Evolutionary conservation across 441 rosid species (phyloP).

Genomic region (Erodium trifolium): DNA sequence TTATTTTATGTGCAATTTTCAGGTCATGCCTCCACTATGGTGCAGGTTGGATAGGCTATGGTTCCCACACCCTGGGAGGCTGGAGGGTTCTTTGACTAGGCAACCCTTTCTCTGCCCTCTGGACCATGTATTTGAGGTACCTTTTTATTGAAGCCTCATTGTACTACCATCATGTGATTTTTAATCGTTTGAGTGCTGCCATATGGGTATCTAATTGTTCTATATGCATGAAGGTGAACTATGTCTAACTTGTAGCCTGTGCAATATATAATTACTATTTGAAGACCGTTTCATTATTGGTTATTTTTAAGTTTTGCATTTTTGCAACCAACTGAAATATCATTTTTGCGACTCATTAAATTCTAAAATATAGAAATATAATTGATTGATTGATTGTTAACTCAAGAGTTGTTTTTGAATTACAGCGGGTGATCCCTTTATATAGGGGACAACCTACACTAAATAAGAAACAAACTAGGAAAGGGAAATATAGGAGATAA

Average conservation of each 20-base stretch:
- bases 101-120: constrained; percentile 97
- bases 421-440: no score
- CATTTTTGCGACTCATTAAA: neutral
- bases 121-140: constrained; percentile 96
- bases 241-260: neutral
- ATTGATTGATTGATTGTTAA: no score
- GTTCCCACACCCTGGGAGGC: constrained; percentile 93
- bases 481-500: no score
- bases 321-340: neutral
- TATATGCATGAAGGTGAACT: neutral
- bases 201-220: neutral
- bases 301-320: neutral
- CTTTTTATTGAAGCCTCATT: constrained; percentile 13
- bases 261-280: neutral
- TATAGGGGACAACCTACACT: no score
- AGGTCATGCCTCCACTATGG: constrained; percentile 98
- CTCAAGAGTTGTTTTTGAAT: no score
- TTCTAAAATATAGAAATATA: no score
- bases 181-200: neutral
- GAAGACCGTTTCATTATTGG: neutral
- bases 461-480: no score
- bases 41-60: constrained; percentile 97
- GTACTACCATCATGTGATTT: neutral
- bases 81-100: constrained; percentile 69
- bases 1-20: constrained; percentile 21